These are phyloP conservation scores for Apiospora marii DNA, from an alignment of 2,329 filamentous ascomycete genomes.

Conservation along the genomic window DNA sequence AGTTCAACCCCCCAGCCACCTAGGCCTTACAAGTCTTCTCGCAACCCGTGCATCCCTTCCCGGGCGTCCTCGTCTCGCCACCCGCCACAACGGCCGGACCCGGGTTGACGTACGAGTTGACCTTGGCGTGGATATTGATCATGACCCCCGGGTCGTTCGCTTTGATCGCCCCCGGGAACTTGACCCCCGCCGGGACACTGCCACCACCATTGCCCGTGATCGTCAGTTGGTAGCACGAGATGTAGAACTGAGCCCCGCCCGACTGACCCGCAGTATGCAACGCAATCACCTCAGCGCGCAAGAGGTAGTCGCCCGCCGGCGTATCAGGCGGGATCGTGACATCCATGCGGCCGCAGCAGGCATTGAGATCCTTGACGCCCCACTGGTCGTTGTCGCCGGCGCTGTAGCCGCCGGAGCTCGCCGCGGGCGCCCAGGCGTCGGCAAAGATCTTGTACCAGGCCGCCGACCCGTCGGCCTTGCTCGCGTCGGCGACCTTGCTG, in stretches of 20 bases:
- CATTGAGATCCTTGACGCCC: slow-evolving; percentile 53
- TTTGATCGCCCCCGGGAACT: slow-evolving; percentile 48
- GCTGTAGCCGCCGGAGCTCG: slow-evolving; percentile 32
- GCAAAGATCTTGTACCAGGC: slow-evolving; percentile 55
- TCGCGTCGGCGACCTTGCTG: slow-evolving; percentile 48
- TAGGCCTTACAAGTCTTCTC: slow-evolving; percentile 32
- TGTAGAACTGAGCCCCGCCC: slow-evolving; percentile 49
- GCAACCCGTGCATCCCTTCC: slow-evolving; percentile 36
- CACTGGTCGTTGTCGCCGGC: slow-evolving; percentile 54
- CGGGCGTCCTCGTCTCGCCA: slow-evolving; percentile 38
- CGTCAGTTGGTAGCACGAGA: slow-evolving; percentile 42
- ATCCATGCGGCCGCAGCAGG: slow-evolving; percentile 50
- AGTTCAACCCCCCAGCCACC: not conserved
- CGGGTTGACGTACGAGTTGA: slow-evolving; percentile 38
- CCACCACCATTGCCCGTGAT: slow-evolving; percentile 36
- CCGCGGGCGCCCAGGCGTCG: slow-evolving; percentile 50
- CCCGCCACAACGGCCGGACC: slow-evolving; percentile 32
- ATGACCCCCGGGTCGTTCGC: slow-evolving; percentile 42
- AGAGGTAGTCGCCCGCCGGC: slow-evolving; percentile 56
- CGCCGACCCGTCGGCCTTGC: slow-evolving; percentile 42
- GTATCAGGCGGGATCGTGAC: slow-evolving; percentile 49
- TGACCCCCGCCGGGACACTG: slow-evolving; percentile 36
- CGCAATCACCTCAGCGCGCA: slow-evolving; percentile 57
- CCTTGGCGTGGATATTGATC: slow-evolving; percentile 42
- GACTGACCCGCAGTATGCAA: slow-evolving; percentile 51